Base-by-base conservation (phyloP, 2,329 filamentous ascomycete genomes). In the Lecanicillium sp. region DNA sequence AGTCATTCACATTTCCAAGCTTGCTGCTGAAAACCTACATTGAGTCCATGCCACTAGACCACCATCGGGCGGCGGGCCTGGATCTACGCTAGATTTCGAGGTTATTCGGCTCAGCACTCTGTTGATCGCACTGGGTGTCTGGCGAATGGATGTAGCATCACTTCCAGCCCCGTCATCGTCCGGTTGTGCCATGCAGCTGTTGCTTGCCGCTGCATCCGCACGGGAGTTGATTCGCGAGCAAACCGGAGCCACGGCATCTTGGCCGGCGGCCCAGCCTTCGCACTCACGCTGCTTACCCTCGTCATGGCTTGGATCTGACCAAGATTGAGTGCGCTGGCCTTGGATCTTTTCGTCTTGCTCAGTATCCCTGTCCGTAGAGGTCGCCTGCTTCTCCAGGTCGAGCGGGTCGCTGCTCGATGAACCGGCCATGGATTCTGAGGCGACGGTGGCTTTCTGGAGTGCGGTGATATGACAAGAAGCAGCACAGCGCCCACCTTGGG, bases 11-110 rank as follows among this genome's bases (percentile, higher is more conserved):
- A 17, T 22, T 15, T 6, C 11, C 6, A 25, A 7, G 22, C 11
- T 11, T 6, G 22, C n/a, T n/a, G n/a, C n/a, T n/a, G n/a, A n/a
- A n/a, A n/a, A n/a, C 62, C 49, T 46, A 67, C 66, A 64, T 9
- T 58, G 58, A 3, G 60, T 44, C 71, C 72, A 76, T 1, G 71
- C 71, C 17, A 54, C 48, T 36, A 53, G 48, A 1, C 72, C 72
- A 3, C 71, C 71, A 19, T 76, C 69, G 0, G 72, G 72, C 1
- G 72, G 69, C 15, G 70, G 69, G 0, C 65, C 64, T 0, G 64
- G 64, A 29, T 66, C 59, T 35, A 56, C 50, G 33, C 57, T 65
- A 1, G 62, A 62, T 28, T 55, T 60, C 2, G 64, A 62, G 14
- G 60, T 65, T 4, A 63, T 58, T 13, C 58, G 54, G 44, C 65